Conservation (phyloP, 768 basidiomycete genomes). For the Flagelloscypha sp. region DNA sequence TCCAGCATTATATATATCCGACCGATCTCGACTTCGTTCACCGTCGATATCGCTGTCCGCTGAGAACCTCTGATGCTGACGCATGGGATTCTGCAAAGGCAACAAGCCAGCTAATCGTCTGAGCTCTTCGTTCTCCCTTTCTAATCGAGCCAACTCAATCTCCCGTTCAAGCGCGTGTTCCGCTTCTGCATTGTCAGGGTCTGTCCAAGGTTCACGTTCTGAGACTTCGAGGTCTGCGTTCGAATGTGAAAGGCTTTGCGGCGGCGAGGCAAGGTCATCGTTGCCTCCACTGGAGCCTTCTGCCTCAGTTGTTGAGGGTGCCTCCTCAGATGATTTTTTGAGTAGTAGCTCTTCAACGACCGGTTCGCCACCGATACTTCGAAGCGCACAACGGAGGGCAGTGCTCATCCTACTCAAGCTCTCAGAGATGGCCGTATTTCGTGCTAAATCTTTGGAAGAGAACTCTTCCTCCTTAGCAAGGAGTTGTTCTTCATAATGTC, state of each 20-base stretch:
- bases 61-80: conserved; percentile 11
- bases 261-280: conserved; percentile 17
- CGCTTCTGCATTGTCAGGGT: conserved; percentile 27
- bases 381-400: conserved; percentile 61
- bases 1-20: too few species aligned
- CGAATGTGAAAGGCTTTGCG: too few species aligned
- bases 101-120: conserved; percentile 57
- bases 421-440: conserved; percentile 58
- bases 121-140: conserved; percentile 81
- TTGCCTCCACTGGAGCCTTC: not conserved
- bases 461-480: conserved; percentile 65
- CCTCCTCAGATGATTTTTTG: too few species aligned
- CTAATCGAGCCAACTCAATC: conserved; percentile 78
- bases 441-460: conserved; percentile 45
- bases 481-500: conserved; percentile 87
- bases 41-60: conserved; percentile 1
- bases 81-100: conserved; percentile 23
- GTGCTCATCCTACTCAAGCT: conserved; percentile 65
- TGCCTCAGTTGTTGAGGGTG: too few species aligned
- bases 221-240: too few species aligned
- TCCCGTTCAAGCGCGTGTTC: conserved; percentile 86
- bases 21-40: conserved; percentile 4
- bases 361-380: conserved; percentile 58
- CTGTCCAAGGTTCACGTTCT: conserved; percentile 23
- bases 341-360: too few species aligned